Base-by-base conservation (phyloP, 257 asterid species). In the Cinchona pubescens region DNA sequence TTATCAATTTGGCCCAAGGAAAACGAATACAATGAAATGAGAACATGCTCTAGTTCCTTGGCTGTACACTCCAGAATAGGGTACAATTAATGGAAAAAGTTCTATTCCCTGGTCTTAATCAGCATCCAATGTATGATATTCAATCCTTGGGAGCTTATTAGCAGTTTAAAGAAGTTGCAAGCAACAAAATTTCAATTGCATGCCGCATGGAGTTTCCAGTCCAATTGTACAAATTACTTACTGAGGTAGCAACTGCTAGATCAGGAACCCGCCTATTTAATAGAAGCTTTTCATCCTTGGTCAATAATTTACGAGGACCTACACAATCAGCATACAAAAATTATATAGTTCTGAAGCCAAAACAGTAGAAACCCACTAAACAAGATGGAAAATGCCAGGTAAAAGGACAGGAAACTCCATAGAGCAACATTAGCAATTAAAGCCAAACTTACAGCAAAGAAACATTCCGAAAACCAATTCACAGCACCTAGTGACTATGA, bases 201-300 rank as follows among this genome's bases (percentile, higher is more conserved):
- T 25, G 46, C 37, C 53, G 48, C 63, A 61, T 19, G 25, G 15
- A 19, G 67, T n/a, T 15, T 53, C 48, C 69, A 67, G 71, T 37
- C 27, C 18, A 45, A n/a, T 46, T 12, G 66, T 21, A 65, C 12
- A 67, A 72, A 67, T 45, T 59, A 83, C 98, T 86, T 79, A 92
- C 98, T 37, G 98, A 94, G 86, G 89, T 90, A 76, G 96, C 94
- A 68, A 78, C 79, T 13, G 88, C 82, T 37, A 92, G 71, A 83
- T 92, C 91, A 74, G 99, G 96, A 82, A 85, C 71, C 83, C 96
- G 88, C 75, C 77, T 86, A 85, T 89, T 92, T 79, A 88, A 49
- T 43, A 92, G 67, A 75, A 76, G 2, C 85, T 90, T 92, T 56
- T 92, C 99, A 73, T 91, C 98, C 77, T 84, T 88, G 43, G 93